Base-by-base conservation (phyloP, 805 yeast species). In the Barnettozyma salicaria region DNA sequence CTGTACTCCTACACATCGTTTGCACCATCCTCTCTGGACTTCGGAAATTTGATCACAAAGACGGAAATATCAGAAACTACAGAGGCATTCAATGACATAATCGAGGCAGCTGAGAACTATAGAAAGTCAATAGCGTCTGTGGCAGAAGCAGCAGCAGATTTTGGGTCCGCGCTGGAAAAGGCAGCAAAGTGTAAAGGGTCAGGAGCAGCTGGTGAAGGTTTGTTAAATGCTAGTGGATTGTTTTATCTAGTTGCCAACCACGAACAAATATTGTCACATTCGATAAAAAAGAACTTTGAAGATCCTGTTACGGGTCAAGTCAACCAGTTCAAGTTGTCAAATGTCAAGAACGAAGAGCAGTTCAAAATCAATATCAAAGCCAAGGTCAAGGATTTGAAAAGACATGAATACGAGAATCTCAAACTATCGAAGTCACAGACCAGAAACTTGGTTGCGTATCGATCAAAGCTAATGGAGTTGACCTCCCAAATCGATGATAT, bases 401-500 rank as follows among this genome's bases (percentile, higher is more conserved):
- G 60, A 27, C 78, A 78, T 42, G 95, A 86, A 55, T 59, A 64
- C 33, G 77, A 71, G 45, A 80, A 80, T 52, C 58, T 68, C 29
- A 72, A 74, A 43, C 61, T 82, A 29, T 67, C 87, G 3, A 74
- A 73, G 44, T 65, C 69, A 39, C 77, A 73, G 45, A 72, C 75
- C 12, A 69, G 90, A 44, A 80, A 85, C 51, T 63, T 87, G 37
- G 61, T 72, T n/a, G 64, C 74, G 6, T 87, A 87, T 60, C 74
- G 83, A 50, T 69, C 70, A 37, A 80, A 82, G 45, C 63, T 87
- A 40, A 59, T 76, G 41, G 79, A 76, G 43, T 61, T 87, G 48
- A 84, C 94, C 12, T 62, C 69, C 9, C 87, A 84, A 49, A 68
- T 87, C 42, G 94, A 87, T 54, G 88, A 81, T 32, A 78, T 87